phyloP scores from a whole-genome alignment of 441 rosid species.

The Manihot esculenta region DNA sequence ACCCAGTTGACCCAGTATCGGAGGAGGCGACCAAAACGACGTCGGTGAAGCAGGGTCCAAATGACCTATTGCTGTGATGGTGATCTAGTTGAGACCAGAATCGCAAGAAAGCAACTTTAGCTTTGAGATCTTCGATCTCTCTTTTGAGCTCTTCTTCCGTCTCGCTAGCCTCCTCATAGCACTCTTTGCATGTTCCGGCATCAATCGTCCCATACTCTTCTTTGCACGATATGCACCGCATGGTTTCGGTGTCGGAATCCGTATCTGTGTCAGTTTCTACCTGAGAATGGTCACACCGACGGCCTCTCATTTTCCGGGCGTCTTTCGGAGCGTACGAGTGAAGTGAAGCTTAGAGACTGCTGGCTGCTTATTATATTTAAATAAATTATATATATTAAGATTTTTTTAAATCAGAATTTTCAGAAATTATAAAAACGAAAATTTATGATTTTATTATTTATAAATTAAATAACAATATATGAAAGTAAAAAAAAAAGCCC shows the following conservation, averaged over 20 bases:
- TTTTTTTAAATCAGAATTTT: too few relatives aligned
- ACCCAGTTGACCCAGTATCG: constrained; percentile 34
- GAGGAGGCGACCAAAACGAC: constrained; percentile 64
- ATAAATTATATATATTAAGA: too few relatives aligned
- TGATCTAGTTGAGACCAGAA: constrained; percentile 52
- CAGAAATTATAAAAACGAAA: too few relatives aligned
- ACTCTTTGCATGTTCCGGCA: constrained; percentile 92
- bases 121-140: constrained; percentile 79
- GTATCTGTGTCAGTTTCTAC: constrained; percentile 30
- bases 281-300: constrained; percentile 11
- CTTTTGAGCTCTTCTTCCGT: constrained; percentile 85
- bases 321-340: not conserved
- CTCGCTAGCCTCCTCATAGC: constrained; percentile 85
- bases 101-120: constrained; percentile 65
- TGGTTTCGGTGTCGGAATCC: constrained; percentile 40
- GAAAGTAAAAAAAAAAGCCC: too few relatives aligned
- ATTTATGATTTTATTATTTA: too few relatives aligned
- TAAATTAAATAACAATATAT: too few relatives aligned
- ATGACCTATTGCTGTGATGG: constrained; percentile 11
- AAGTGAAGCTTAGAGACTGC: too few relatives aligned
- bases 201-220: constrained; percentile 53
- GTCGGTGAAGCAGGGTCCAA: constrained; percentile 54
- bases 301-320: constrained; percentile 15
- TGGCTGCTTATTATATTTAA: too few relatives aligned
- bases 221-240: constrained; percentile 74